phyloP scores from a whole-genome alignment of 1,284 basidiomycete genomes.

The Cystobasidiaceae sp. region DNA sequence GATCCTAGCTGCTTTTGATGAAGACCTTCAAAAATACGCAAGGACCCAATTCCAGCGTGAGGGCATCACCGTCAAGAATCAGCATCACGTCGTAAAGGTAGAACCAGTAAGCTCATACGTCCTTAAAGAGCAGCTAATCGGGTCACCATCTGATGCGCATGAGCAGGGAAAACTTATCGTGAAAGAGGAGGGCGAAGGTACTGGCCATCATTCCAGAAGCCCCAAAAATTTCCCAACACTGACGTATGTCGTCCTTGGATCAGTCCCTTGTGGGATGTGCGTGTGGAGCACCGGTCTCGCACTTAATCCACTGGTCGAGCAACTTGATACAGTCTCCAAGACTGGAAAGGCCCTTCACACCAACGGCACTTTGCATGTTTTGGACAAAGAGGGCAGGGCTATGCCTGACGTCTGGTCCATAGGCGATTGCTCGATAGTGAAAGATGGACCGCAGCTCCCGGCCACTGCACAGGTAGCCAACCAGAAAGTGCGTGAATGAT shows the following conservation, averaged over 20 bases:
- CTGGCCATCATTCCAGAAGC: background rate
- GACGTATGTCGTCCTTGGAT: conserved; percentile 23
- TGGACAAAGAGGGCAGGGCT: conserved; percentile 31
- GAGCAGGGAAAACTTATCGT: conserved; percentile 29
- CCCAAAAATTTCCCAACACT: background rate
- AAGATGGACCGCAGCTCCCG: conserved; percentile 43
- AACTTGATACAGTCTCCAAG: conserved; percentile 59
- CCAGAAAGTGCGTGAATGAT: no score
- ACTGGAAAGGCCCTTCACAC: conserved; percentile 51
- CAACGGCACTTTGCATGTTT: conserved; percentile 32
- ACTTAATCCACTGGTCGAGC: conserved; percentile 67
- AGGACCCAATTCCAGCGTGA: conserved; percentile 38
- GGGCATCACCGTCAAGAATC: conserved; percentile 33
- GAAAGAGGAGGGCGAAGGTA: conserved; percentile 40
- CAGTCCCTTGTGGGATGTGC: conserved; percentile 70
- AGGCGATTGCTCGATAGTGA: conserved; percentile 67
- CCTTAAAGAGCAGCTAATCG: background rate
- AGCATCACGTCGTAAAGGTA: conserved; percentile 35
- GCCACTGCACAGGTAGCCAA: conserved; percentile 48
- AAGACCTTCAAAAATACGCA: conserved; percentile 38
- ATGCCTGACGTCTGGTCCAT: conserved; percentile 48
- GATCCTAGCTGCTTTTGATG: conserved; percentile 41
- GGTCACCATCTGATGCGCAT: background rate
- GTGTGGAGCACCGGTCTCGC: conserved; percentile 80
- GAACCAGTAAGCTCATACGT: conserved; percentile 13